Evolutionary conservation across 176 grass and related monocot genomes (phyloP).

Genomic region (Eleusine coracana): DNA sequence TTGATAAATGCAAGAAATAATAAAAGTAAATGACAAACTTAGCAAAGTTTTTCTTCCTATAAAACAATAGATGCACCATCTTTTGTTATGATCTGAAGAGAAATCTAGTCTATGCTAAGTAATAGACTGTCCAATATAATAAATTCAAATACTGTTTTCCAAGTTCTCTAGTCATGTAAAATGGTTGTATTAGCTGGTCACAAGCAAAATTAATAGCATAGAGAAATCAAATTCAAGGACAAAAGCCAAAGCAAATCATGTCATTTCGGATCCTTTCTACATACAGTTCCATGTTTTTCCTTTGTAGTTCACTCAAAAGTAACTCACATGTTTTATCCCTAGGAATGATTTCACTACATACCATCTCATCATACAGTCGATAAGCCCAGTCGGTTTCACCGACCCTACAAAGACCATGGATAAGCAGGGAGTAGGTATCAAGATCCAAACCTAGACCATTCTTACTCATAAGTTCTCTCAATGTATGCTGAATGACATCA

Average conservation of each 20-base stretch:
- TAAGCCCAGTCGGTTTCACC: slow-evolving; percentile 64
- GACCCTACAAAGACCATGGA: slow-evolving; percentile 70
- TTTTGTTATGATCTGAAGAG: neutral
- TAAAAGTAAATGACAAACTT: neutral
- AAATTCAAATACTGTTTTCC: neutral
- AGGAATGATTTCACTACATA: slow-evolving; percentile 70
- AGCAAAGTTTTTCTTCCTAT: neutral
- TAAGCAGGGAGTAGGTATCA: slow-evolving; percentile 72
- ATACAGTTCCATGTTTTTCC: slow-evolving; percentile 52
- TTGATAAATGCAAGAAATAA: neutral
- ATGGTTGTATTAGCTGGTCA: neutral
- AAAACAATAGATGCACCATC: neutral
- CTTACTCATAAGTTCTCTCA: slow-evolving; percentile 61
- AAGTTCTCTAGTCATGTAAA: slow-evolving; percentile 1
- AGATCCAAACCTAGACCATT: slow-evolving; percentile 77
- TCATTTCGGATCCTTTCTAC: slow-evolving; percentile 54
- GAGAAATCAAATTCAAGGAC: slow-evolving; percentile 7
- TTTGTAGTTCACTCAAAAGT: slow-evolving; percentile 63
- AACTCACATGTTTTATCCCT: slow-evolving; percentile 63
- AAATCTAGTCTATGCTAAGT: slow-evolving; percentile 16
- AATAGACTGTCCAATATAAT: neutral
- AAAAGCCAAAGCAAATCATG: slow-evolving; percentile 50
- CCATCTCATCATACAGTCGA: slow-evolving; percentile 82
- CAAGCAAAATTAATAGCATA: slow-evolving; percentile 1
- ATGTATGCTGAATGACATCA: slow-evolving; percentile 42